Evolutionary conservation across 2,329 filamentous ascomycete species (phyloP), one percentile per base, ranked within the genome.

Genomic region (Penicillium sp.): DNA sequence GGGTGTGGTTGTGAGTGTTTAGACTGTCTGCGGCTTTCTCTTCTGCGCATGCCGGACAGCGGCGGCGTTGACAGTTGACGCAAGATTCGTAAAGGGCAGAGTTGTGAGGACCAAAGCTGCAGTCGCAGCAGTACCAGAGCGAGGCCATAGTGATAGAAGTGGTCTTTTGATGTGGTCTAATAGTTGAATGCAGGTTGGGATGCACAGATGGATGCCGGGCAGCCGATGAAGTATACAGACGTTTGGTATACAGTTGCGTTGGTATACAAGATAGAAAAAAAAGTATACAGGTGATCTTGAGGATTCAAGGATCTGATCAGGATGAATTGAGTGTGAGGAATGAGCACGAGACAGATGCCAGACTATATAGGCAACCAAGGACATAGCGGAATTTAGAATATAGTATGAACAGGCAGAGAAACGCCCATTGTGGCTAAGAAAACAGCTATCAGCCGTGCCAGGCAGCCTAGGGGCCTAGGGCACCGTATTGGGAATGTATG

Each of bases 81-180:
- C 69, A 71, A 42, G 57, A 34, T 24, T 52, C 46, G 58, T 69
- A 59, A 42, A 65, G 54, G 6, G 39, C 51, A 3, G 58, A 41
- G 39, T 62, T 60, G 61, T 67, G 64, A 50, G 70, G 70, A 24
- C 70, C 70, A 45, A 64, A 65, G 29, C 51, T 47, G 58, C 70
- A 73, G 5, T 54, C 41, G 44, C 69, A 71, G 56, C 70, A 73
- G 51, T 65, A 66, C 70, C 70, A 73, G 23, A 66, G 46, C 12
- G 54, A 56, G 29, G 61, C 44, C 60, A 62, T 64, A 13, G 12
- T 52, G 36, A 21, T 38, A 24, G 47, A 47, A 38, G 29, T 24
- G 28, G 24, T n/a, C 21, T 10, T 47, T 42, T 28, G 45, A 38
- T 36, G 44, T 16, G 36, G 38, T 34, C 41, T 43, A 42, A 49